Evolutionary conservation across 2,329 filamentous ascomycete genomes (phyloP).

Genomic region (Nothopassalora personata): DNA sequence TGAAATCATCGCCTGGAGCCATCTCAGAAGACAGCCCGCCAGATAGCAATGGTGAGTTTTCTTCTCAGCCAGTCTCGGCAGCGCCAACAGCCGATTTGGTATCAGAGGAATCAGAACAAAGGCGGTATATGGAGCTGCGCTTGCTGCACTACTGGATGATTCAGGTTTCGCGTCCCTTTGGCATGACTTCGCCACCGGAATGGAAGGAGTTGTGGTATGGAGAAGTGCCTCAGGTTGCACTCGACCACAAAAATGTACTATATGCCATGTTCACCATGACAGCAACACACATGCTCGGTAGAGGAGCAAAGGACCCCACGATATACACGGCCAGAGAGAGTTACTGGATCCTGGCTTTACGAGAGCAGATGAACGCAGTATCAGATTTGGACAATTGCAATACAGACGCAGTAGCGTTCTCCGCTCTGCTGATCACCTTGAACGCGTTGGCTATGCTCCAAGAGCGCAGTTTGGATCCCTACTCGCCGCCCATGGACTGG

Average conservation of each 20-base stretch:
- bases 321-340: conserved; percentile 20
- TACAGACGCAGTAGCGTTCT: conserved; percentile 29
- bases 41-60: conserved; percentile 5
- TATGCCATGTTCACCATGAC: conserved; percentile 25
- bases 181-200: conserved; percentile 21
- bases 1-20: conserved; percentile 12
- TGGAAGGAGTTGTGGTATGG: conserved; percentile 25
- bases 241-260: conserved; percentile 21
- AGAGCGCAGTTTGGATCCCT: conserved; percentile 25
- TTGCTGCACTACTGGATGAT: conserved; percentile 25
- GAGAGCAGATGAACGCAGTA: conserved; percentile 27
- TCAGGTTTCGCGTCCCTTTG: conserved; percentile 20
- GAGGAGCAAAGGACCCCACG: conserved; percentile 13
- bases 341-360: conserved; percentile 26
- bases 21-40: conserved; percentile 17
- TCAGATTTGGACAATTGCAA: conserved; percentile 22
- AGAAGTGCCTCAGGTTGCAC: conserved; percentile 22
- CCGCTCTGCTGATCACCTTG: conserved; percentile 27
- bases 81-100: conserved; percentile 7
- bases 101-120: conserved; percentile 17
- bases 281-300: conserved; percentile 20
- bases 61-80: neutral
- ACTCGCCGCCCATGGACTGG: conserved; percentile 31
- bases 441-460: conserved; percentile 28
- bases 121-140: conserved; percentile 21